A percentile compares a stretch with the other conserved stretches of the same genome.
Evolutionary conservation across 2,329 filamentous ascomycete genomes (phyloP).

Genomic region (Acrocalymma vagum): DNA sequence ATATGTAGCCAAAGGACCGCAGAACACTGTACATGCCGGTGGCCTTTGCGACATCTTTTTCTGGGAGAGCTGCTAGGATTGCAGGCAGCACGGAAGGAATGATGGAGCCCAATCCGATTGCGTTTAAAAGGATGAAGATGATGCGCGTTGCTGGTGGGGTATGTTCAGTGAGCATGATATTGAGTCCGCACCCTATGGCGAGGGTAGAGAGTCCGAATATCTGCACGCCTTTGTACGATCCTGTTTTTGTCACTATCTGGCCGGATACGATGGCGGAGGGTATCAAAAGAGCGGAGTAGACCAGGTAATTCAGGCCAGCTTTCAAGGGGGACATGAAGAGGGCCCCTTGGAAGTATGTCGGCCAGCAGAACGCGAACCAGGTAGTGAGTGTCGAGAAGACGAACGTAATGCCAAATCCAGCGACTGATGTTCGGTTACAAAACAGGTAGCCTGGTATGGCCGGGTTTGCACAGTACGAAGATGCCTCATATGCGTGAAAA

Average conservation of each 20-base stretch:
- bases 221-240: conserved; percentile 22
- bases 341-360: conserved; percentile 32
- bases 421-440: conserved; percentile 42
- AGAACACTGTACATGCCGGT: conserved; percentile 14
- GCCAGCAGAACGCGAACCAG: conserved; percentile 52
- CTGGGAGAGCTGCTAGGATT: conserved; percentile 10
- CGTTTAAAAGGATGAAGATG: conserved; percentile 5
- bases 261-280: conserved; percentile 3
- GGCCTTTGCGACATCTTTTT: conserved; percentile 5
- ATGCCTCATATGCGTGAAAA: conserved; percentile 45
- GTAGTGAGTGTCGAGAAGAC: conserved; percentile 46
- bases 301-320: conserved; percentile 9
- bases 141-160: conserved; percentile 6
- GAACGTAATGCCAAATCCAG: conserved; percentile 47
- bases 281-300: conserved; percentile 3
- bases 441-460: conserved; percentile 52
- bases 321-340: neutral
- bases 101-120: conserved; percentile 3
- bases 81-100: conserved; percentile 13
- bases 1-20: conserved; percentile 12
- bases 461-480: conserved; percentile 24
- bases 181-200: conserved; percentile 6
- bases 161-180: conserved; percentile 2
- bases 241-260: conserved; percentile 23
- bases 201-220: conserved; percentile 5